phyloP scores from a whole-genome alignment of 345 rosid genomes.

The Arabidopsis thaliana region DNA sequence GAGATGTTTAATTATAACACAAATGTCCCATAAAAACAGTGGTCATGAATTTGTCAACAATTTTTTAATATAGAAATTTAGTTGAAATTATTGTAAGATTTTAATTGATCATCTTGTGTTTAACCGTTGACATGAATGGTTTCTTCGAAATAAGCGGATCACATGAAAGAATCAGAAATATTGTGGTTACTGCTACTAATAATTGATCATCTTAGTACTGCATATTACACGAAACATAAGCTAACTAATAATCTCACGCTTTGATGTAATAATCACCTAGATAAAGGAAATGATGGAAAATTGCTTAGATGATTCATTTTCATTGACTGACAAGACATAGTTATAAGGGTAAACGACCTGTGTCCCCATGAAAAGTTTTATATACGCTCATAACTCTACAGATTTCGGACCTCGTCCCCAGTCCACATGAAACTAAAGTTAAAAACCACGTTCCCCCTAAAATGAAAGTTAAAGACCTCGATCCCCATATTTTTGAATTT shows the following conservation, averaged over 20 bases:
- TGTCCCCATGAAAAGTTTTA: too few species aligned
- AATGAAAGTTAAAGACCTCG: too few species aligned
- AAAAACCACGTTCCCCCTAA: too few species aligned
- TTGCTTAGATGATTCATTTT: constrained; percentile 41
- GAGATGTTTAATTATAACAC: not conserved
- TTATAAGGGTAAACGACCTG: too few species aligned
- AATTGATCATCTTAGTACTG: too few species aligned
- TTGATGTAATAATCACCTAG: constrained; percentile 34
- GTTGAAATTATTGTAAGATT: not conserved
- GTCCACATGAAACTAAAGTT: too few species aligned
- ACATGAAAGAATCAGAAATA: not conserved
- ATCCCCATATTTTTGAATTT: too few species aligned
- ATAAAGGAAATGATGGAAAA: constrained; percentile 41
- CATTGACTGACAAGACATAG: constrained; percentile 42
- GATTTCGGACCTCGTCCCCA: too few species aligned
- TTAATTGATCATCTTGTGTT: not conserved
- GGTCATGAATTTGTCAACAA: constrained; percentile 12
- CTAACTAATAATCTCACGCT: constrained; percentile 34
- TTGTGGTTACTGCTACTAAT: not conserved
- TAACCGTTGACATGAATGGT: not conserved
- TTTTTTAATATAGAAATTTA: not conserved
- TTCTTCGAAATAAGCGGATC: not conserved
- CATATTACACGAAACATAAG: not conserved
- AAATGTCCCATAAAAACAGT: not conserved
- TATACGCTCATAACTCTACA: too few species aligned